Evolutionary conservation across 345 rosid species (phyloP).

Genomic region (Adansonia digitata): DNA sequence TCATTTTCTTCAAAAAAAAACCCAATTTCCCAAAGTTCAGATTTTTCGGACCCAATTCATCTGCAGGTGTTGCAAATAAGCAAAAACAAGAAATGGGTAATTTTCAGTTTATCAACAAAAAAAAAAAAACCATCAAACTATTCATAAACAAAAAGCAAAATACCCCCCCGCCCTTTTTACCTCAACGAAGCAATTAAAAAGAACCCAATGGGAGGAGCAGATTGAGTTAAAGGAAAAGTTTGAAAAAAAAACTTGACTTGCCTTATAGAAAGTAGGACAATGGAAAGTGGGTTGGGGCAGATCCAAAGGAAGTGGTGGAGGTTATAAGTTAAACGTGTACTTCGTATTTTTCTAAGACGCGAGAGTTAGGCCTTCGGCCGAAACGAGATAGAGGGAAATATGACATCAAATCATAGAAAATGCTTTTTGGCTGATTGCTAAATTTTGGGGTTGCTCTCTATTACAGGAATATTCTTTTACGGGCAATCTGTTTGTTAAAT

Average conservation of each 20-base stretch:
- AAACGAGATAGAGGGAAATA: background rate
- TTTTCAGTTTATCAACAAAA: background rate
- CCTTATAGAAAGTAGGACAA: background rate
- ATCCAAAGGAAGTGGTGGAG: slow-evolving; percentile 1
- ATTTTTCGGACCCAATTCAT: background rate
- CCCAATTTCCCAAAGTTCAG: background rate
- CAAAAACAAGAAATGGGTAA: background rate
- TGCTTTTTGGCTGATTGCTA: background rate
- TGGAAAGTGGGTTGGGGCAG: slow-evolving; percentile 3
- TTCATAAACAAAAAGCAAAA: background rate
- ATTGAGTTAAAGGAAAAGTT: background rate
- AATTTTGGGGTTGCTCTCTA: background rate
- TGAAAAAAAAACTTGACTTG: background rate
- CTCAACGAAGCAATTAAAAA: background rate
- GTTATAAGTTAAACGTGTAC: background rate
- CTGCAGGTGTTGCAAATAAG: background rate
- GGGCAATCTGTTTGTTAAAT: no score
- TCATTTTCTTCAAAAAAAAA: slow-evolving; percentile 27
- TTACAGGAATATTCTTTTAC: background rate
- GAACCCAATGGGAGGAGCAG: background rate
- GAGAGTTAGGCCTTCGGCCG: background rate
- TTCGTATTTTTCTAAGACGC: background rate
- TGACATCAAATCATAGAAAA: background rate
- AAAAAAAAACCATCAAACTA: background rate
- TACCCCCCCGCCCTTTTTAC: background rate